phyloP scores from a whole-genome alignment of 129 eudicot species.

The Pittosporum tobira region DNA sequence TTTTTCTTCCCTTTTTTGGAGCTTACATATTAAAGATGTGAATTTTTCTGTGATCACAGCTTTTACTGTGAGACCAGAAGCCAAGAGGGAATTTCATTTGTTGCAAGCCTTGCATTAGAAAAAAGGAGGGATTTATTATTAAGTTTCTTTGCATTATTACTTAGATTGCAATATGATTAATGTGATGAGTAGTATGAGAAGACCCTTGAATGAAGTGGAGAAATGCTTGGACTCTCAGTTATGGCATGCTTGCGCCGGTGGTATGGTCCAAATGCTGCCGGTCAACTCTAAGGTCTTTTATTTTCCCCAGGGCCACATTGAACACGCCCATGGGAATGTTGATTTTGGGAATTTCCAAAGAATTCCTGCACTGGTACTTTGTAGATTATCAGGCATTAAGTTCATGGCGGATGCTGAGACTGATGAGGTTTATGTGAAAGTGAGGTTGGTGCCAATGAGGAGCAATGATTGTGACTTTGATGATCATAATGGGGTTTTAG shows the following conservation, averaged over 20 bases:
- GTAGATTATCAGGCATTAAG: constrained; percentile 42
- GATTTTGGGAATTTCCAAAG: constrained; percentile 34
- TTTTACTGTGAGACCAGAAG: too few species aligned
- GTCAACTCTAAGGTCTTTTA: constrained; percentile 55
- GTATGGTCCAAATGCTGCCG: constrained; percentile 79
- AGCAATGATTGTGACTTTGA: constrained; percentile 27
- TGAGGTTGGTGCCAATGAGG: constrained; percentile 42
- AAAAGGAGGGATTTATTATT: too few species aligned
- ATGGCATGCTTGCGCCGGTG: too few species aligned
- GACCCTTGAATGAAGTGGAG: constrained; percentile 49
- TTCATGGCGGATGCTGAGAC: constrained; percentile 62
- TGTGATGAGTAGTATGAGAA: constrained; percentile 39
- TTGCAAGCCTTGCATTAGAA: too few species aligned
- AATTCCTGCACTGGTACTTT: constrained; percentile 38
- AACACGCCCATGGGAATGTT: constrained; percentile 43
- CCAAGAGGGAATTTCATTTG: too few species aligned
- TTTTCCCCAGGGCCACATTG: too few species aligned
- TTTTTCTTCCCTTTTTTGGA: too few species aligned
- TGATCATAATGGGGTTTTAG: constrained; percentile 28
- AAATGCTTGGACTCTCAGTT: constrained; percentile 59
- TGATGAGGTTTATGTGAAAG: constrained; percentile 70
- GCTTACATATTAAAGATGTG: too few species aligned
- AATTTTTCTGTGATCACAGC: too few species aligned
- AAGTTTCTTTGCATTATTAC: too few species aligned
- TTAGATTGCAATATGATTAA: constrained; percentile 44